phyloP scores from a whole-genome alignment of 2,329 filamentous ascomycete species.

The Akanthomyces dipterigenus region DNA sequence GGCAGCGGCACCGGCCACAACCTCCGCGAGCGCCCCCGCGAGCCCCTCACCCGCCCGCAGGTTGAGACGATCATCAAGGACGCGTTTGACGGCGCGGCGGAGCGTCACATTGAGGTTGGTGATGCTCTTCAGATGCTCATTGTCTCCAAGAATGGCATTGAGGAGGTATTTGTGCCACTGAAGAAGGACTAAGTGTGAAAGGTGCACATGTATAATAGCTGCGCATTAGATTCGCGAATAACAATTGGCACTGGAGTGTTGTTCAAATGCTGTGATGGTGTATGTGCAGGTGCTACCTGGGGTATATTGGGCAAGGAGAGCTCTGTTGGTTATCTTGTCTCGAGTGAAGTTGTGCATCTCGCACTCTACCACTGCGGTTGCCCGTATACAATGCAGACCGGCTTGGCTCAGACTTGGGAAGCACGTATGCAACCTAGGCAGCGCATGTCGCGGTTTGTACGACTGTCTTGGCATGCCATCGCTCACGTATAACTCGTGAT shows the following conservation, averaged over 20 bases:
- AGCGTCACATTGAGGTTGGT: constrained; percentile 98
- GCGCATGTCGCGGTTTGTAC: no score
- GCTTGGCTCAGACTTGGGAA: no score
- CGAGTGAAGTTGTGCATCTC: background rate
- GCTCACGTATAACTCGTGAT: no score
- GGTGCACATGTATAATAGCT: constrained; percentile 26
- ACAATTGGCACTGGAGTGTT: background rate
- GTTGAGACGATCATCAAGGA: constrained; percentile 90
- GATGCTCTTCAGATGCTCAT: constrained; percentile 94
- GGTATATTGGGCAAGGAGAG: no score
- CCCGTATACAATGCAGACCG: no score
- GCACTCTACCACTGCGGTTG: no score
- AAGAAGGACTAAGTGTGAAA: constrained; percentile 68
- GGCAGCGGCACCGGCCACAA: constrained; percentile 78
- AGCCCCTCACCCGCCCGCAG: constrained; percentile 62
- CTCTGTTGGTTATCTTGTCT: background rate
- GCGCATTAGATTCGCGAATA: constrained; percentile 3
- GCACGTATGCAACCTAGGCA: no score
- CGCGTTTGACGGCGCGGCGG: constrained; percentile 95
- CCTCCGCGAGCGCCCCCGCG: constrained; percentile 62
- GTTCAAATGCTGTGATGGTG: background rate
- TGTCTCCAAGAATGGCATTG: constrained; percentile 79
- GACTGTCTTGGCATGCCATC: no score
- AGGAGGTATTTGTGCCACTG: constrained; percentile 75
- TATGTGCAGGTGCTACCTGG: no score